phyloP scores from a whole-genome alignment of 1,284 basidiomycete genomes.

The Rhodotorula sp. region DNA sequence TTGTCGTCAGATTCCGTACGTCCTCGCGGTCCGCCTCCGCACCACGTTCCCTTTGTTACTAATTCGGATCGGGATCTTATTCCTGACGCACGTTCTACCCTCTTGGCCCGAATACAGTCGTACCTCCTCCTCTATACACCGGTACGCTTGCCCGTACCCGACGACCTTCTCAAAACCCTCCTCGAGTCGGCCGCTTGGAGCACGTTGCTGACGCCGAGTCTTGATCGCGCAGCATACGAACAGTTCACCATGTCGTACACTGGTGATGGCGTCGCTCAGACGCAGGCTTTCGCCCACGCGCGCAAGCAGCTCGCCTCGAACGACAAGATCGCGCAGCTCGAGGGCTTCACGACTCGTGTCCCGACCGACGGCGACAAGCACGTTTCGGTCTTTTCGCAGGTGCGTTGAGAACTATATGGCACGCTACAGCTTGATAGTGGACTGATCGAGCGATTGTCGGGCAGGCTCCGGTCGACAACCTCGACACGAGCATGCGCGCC shows the following conservation, averaged over 20 bases:
- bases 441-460: not conserved
- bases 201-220: not conserved
- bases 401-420: not conserved
- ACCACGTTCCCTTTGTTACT: too few relatives aligned
- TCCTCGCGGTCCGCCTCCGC: too few relatives aligned
- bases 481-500: slow-evolving; percentile 38
- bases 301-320: slow-evolving; percentile 10
- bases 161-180: not conserved
- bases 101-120: too few relatives aligned
- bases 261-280: slow-evolving; percentile 27
- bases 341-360: slow-evolving; percentile 23
- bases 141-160: not conserved
- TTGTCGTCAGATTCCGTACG: too few relatives aligned
- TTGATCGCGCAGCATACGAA: not conserved
- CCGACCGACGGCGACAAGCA: slow-evolving; percentile 34
- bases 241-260: slow-evolving; percentile 11
- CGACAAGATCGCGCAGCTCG: slow-evolving; percentile 32
- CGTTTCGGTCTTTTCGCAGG: slow-evolving; percentile 27
- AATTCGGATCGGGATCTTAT: too few relatives aligned
- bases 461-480: slow-evolving; percentile 42
- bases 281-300: slow-evolving; percentile 10
- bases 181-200: not conserved
- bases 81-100: too few relatives aligned
- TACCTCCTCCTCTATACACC: too few relatives aligned
- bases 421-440: not conserved